Conservation (phyloP, 2,329 filamentous ascomycete genomes). For the Lachnellula suecica region DNA sequence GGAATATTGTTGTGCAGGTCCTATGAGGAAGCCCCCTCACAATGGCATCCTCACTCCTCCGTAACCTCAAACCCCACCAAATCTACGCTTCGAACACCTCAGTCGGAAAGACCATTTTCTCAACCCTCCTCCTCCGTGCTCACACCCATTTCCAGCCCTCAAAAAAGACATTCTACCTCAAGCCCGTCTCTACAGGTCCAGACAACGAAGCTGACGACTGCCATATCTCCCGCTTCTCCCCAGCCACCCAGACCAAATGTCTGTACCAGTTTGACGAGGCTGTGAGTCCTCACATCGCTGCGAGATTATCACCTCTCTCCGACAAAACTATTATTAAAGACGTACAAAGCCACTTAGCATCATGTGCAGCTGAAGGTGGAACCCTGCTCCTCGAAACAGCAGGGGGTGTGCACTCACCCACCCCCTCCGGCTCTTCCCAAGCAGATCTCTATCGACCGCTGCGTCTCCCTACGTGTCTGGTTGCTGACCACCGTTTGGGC, state of each 20-base stretch:
- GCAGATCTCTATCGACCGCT: slow-evolving; percentile 76
- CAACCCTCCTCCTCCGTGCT: slow-evolving; percentile 70
- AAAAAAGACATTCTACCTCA: slow-evolving; percentile 64
- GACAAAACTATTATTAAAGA: slow-evolving; percentile 49
- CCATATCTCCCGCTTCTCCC: slow-evolving; percentile 59
- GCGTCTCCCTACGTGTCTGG: slow-evolving; percentile 69
- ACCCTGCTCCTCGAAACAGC: slow-evolving; percentile 77
- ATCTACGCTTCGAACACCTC: slow-evolving; percentile 83
- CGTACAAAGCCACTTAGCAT: slow-evolving; percentile 45
- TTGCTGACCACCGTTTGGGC: slow-evolving; percentile 74
- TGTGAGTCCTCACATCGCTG: slow-evolving; percentile 77
- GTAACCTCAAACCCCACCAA: slow-evolving; percentile 67
- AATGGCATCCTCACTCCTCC: slow-evolving; percentile 32
- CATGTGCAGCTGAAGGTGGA: slow-evolving; percentile 44
- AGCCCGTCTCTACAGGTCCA: slow-evolving; percentile 79
- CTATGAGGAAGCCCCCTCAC: not conserved
- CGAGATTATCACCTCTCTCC: slow-evolving; percentile 41
- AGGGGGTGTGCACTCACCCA: slow-evolving; percentile 78
- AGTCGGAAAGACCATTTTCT: slow-evolving; percentile 81
- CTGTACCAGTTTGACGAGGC: slow-evolving; percentile 73
- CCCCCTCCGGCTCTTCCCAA: slow-evolving; percentile 73
- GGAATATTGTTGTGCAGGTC: too few relatives aligned
- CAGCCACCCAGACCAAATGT: slow-evolving; percentile 53
- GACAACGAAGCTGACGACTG: slow-evolving; percentile 66
- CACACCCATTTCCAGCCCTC: not conserved